Percentiles rank a stretch among this genome's conserved stretches.
phyloP scores from a whole-genome alignment of 163 green algal genomes.

The Scenedesmus sp. region DNA sequence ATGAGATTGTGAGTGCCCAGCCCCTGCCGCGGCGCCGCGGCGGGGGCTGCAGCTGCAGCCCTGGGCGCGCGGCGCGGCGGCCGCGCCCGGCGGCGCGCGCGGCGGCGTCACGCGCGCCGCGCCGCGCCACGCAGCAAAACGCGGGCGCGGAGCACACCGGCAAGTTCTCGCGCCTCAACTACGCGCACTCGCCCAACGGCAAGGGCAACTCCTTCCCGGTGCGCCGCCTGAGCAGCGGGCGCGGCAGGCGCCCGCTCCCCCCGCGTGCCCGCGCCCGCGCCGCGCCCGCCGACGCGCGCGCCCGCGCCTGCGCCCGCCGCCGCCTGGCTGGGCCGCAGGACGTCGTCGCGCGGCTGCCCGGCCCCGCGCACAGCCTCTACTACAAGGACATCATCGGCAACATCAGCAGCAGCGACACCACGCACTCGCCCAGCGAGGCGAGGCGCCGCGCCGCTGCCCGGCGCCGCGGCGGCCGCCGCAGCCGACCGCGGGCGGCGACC shows the following conservation, averaged over 20 bases:
- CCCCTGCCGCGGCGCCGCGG: too few relatives aligned
- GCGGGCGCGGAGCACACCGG: constrained; percentile 63
- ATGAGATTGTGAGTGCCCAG: constrained; percentile 73
- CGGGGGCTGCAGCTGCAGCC: too few relatives aligned
- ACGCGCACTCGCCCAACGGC: constrained; percentile 42
- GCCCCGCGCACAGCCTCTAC: constrained; percentile 74
- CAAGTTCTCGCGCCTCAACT: constrained; percentile 66
- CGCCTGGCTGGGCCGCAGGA: too few relatives aligned
- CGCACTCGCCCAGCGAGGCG: neutral
- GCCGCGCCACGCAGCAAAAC: constrained; percentile 51
- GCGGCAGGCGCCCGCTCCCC: too few relatives aligned
- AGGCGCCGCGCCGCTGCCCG: too few relatives aligned
- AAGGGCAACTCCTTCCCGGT: constrained; percentile 62
- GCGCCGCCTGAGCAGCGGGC: neutral
- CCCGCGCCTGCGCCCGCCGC: neutral
- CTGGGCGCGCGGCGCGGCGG: too few relatives aligned
- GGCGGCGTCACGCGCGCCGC: too few relatives aligned
- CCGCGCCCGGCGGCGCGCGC: too few relatives aligned
- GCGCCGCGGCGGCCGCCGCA: too few relatives aligned
- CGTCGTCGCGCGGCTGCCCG: constrained; percentile 70
- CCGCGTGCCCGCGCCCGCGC: too few relatives aligned
- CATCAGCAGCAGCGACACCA: constrained; percentile 73
- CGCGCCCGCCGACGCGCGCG: too few relatives aligned
- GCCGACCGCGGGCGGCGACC: too few relatives aligned
- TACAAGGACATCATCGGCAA: constrained; percentile 94